phyloP scores from a whole-genome alignment of 2,329 filamentous ascomycete genomes.

The Chaetomiaceae sp. region DNA sequence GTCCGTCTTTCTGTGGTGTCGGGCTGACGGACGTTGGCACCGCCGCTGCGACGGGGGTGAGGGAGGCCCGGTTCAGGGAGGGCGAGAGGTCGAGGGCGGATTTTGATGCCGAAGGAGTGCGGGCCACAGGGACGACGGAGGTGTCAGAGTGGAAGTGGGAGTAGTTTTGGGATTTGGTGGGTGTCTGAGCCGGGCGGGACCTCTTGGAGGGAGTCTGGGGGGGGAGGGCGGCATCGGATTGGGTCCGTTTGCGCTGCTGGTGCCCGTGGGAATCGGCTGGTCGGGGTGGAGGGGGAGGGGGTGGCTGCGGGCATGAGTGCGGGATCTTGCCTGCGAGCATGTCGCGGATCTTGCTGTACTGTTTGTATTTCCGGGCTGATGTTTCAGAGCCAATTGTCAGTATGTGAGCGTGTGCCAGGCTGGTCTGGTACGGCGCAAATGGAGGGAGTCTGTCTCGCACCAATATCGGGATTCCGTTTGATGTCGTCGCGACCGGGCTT shows the following conservation, averaged over 20 bases:
- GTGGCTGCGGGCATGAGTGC: no score
- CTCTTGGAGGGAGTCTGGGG: slow-evolving; percentile 50
- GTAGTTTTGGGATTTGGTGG: slow-evolving; percentile 22
- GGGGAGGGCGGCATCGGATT: slow-evolving; percentile 29
- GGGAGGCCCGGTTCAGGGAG: no score
- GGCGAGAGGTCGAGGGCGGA: slow-evolving; percentile 38
- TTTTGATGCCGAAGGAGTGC: slow-evolving; percentile 5
- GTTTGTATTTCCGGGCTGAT: slow-evolving; percentile 67
- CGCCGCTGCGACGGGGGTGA: slow-evolving; percentile 46
- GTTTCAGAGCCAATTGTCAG: no score
- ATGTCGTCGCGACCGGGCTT: slow-evolving; percentile 73
- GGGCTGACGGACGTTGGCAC: slow-evolving; percentile 64
- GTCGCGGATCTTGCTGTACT: slow-evolving; percentile 64
- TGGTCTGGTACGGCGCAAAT: neutral
- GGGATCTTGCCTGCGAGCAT: slow-evolving; percentile 50
- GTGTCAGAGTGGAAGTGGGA: slow-evolving; percentile 22
- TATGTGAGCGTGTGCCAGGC: neutral
- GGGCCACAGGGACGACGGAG: neutral
- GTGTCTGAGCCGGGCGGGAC: slow-evolving; percentile 34
- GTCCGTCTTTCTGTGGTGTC: slow-evolving; percentile 74
- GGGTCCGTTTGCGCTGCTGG: slow-evolving; percentile 36
- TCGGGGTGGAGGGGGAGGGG: slow-evolving; percentile 28
- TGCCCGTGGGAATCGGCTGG: slow-evolving; percentile 25
- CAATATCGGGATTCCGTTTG: slow-evolving; percentile 66
- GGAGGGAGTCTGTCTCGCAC: slow-evolving; percentile 39